phyloP scores from a whole-genome alignment of 2,329 filamentous ascomycete genomes.

The Pestalotiopsis sp. region DNA sequence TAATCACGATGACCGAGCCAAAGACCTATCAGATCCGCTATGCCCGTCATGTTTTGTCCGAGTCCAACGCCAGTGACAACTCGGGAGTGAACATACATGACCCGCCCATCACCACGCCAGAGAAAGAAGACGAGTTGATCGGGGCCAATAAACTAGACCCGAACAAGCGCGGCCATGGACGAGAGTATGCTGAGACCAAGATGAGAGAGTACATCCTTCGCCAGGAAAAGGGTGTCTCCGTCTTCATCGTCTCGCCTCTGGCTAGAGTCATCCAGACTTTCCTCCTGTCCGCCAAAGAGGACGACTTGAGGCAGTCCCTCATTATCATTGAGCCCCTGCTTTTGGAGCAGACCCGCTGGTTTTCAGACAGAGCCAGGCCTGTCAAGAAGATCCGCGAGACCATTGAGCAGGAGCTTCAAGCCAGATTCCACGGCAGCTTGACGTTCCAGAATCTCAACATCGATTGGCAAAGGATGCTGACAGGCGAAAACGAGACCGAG shows the following conservation, averaged over 20 bases:
- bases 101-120: neutral
- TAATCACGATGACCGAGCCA: neutral
- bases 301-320: neutral
- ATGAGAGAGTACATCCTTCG: neutral
- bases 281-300: slow-evolving; percentile 2
- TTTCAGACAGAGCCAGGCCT: slow-evolving; percentile 11
- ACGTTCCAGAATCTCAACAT: slow-evolving; percentile 1
- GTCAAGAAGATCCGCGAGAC: neutral
- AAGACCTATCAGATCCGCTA: slow-evolving; percentile 9
- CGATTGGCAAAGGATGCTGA: neutral
- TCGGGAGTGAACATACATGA: slow-evolving; percentile 8
- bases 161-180: neutral
- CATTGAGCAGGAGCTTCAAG: neutral
- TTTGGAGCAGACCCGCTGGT: slow-evolving; percentile 16
- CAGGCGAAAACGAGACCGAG: neutral
- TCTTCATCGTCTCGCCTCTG: slow-evolving; percentile 12
- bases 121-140: neutral
- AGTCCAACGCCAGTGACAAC: slow-evolving; percentile 13
- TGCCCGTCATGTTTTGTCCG: slow-evolving; percentile 13
- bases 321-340: slow-evolving; percentile 12
- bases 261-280: slow-evolving; percentile 12
- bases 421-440: neutral
- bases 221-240: neutral
- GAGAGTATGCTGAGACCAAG: neutral
- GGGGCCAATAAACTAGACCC: neutral